Evolutionary conservation across 257 asterid species (phyloP).

Genomic region (Eustoma russellianum): DNA sequence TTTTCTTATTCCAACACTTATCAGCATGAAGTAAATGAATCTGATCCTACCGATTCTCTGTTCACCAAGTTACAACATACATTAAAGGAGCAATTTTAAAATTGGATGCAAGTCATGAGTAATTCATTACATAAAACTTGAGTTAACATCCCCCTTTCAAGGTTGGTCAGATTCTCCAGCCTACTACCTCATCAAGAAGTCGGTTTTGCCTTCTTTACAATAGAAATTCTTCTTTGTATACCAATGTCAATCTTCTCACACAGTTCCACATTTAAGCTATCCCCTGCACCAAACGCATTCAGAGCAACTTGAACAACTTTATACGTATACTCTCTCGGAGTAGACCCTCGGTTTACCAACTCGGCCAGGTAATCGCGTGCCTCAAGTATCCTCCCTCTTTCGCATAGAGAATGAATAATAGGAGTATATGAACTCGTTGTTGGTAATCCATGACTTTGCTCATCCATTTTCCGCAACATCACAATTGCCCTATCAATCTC

Average conservation of each 20-base stretch:
- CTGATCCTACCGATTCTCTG: too few species aligned
- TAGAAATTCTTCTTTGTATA: conserved; percentile 38
- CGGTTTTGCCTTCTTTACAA: conserved; percentile 55
- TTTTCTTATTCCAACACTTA: too few species aligned
- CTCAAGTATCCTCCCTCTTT: conserved; percentile 60
- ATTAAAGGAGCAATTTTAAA: too few species aligned
- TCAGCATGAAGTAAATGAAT: too few species aligned
- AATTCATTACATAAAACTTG: too few species aligned
- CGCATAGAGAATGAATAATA: conserved; percentile 70
- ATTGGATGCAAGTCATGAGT: too few species aligned
- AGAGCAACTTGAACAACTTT: conserved; percentile 41
- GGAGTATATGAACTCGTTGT: conserved; percentile 71
- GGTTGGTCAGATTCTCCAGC: too few species aligned
- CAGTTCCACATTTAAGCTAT: conserved; percentile 32
- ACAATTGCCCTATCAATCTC: conserved; percentile 76
- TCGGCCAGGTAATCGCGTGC: conserved; percentile 55
- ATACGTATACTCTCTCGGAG: conserved; percentile 78
- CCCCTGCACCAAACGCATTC: conserved; percentile 33
- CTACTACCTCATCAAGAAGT: background rate
- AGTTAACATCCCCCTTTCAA: too few species aligned
- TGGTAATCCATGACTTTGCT: conserved; percentile 50
- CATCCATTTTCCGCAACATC: conserved; percentile 75
- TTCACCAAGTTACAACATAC: too few species aligned
- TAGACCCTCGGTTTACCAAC: conserved; percentile 59
- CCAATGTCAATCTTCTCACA: conserved; percentile 44